A percentile compares a stretch with the other conserved stretches of the same genome.
Evolutionary conservation across 31 red algal species (phyloP).

Genomic region (Asparagopsis taxiformis): DNA sequence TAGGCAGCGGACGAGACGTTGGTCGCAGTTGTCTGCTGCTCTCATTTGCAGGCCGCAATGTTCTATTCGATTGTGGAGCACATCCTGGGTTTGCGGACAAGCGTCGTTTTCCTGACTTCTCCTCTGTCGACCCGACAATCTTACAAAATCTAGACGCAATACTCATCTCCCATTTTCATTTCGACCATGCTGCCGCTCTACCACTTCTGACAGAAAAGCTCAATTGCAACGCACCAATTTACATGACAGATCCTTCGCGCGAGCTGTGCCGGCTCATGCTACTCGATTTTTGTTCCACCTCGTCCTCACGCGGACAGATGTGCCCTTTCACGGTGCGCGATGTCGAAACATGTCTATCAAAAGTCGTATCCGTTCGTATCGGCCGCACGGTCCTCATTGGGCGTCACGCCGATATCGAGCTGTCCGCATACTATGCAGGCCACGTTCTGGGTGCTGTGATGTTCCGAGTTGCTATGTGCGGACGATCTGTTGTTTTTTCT

Average conservation of each 20-base stretch:
- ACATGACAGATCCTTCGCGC: constrained; percentile 73
- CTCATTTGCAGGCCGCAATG: constrained; percentile 2
- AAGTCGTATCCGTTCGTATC: constrained; percentile 15
- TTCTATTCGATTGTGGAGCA: constrained; percentile 77
- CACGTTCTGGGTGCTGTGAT: constrained; percentile 75
- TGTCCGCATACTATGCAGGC: constrained; percentile 54
- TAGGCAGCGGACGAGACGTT: constrained; percentile 74
- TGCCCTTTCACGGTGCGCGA: constrained; percentile 28
- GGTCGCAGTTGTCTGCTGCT: constrained; percentile 73
- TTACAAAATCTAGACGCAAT: constrained; percentile 35
- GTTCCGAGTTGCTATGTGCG: constrained; percentile 29
- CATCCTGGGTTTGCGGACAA: constrained; percentile 62
- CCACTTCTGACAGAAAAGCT: constrained; percentile 63
- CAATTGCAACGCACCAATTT: constrained; percentile 55
- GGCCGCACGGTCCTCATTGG: constrained; percentile 25
- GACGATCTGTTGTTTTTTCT: constrained; percentile 54
- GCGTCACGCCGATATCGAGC: constrained; percentile 8
- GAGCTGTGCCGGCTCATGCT: constrained; percentile 48
- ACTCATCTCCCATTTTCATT: constrained; percentile 75
- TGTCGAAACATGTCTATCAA: constrained; percentile 19
- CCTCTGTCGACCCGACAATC: constrained; percentile 5
- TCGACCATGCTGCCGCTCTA: constrained; percentile 75
- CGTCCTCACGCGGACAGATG: constrained; percentile 4
- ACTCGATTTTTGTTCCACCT: constrained; percentile 50
- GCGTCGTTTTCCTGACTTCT: constrained; percentile 55